A percentile compares a stretch with the other conserved stretches of the same genome.
phyloP scores from a whole-genome alignment of 805 yeast species.

The Lachancea lanzarotensis region DNA sequence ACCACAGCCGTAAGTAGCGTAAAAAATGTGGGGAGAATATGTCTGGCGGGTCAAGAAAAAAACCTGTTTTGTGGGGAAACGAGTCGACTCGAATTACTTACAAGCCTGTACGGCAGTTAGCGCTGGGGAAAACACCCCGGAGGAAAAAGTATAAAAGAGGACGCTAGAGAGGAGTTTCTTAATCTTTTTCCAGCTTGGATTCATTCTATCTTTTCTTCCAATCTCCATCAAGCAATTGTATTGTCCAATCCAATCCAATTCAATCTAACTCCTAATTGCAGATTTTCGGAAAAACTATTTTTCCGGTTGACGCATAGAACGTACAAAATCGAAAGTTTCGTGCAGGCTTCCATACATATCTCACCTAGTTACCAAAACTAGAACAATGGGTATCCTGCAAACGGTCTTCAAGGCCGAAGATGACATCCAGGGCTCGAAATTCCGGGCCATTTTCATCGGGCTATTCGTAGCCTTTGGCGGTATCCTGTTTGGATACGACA shows the following conservation, averaged over 20 bases:
- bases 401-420: conserved; percentile 39
- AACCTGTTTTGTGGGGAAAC: too few species aligned
- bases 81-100: too few species aligned
- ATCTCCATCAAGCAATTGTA: neutral
- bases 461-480: conserved; percentile 65
- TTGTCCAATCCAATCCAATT: neutral
- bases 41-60: too few species aligned
- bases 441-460: conserved; percentile 44
- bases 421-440: conserved; percentile 43
- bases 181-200: neutral
- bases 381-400: conserved; percentile 15
- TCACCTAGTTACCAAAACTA: neutral
- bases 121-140: neutral
- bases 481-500: conserved; percentile 60
- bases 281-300: neutral
- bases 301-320: neutral
- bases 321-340: too few species aligned
- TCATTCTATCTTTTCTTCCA: too few species aligned
- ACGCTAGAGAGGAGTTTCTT: too few species aligned
- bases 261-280: too few species aligned
- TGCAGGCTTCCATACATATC: neutral
- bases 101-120: too few species aligned
- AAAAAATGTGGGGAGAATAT: too few species aligned
- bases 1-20: too few species aligned
- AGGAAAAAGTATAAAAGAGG: neutral